Evolutionary conservation across 768 basidiomycete species (phyloP).

Genomic region (Imleria badia): DNA sequence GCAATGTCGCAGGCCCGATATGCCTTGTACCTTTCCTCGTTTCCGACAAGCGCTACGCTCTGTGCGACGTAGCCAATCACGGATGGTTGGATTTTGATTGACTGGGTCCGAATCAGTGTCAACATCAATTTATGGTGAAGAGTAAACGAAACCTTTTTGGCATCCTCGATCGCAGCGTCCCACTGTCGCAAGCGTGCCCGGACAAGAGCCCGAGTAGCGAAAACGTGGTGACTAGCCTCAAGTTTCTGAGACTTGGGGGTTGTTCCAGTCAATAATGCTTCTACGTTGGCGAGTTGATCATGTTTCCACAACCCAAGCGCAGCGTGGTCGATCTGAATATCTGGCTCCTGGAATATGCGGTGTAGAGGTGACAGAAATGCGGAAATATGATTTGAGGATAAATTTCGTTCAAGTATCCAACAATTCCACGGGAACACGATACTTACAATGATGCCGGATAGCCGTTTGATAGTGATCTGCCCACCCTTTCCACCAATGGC

Average conservation of each 20-base stretch:
- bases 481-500: background rate
- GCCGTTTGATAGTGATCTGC: background rate
- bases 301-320: background rate
- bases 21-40: background rate
- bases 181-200: background rate
- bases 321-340: background rate
- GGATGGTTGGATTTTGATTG: background rate
- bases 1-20: conserved; percentile 1
- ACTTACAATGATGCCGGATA: background rate
- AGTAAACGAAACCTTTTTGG: background rate
- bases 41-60: background rate
- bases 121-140: background rate
- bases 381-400: no score
- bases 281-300: background rate
- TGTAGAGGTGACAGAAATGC: no score
- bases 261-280: background rate
- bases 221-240: background rate
- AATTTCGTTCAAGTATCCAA: no score
- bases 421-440: no score
- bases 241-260: background rate
- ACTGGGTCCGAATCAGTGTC: background rate
- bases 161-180: background rate
- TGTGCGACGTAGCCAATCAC: background rate
- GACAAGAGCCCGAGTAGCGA: background rate
- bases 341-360: background rate